phyloP scores from a whole-genome alignment of 2,329 filamentous ascomycete genomes.

The Rachicladosporium sp. region DNA sequence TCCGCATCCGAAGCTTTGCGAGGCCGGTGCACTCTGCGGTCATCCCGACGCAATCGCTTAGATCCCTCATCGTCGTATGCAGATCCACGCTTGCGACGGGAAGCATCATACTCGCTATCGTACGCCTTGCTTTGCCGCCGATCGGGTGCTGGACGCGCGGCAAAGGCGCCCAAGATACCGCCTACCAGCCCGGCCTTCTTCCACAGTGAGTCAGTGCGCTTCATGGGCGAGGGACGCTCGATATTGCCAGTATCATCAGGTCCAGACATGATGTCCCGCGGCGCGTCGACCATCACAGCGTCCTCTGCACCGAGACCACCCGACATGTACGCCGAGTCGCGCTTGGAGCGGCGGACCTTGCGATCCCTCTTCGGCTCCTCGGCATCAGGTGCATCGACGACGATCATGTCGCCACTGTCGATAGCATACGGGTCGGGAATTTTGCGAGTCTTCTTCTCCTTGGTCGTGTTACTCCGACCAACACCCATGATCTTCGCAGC shows the following conservation, averaged over 20 bases:
- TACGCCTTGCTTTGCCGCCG: constrained; percentile 20
- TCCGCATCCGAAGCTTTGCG: constrained; percentile 20
- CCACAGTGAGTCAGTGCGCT: constrained; percentile 45
- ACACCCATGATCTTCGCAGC: constrained; percentile 66
- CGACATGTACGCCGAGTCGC: constrained; percentile 26
- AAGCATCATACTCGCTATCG: constrained; percentile 22
- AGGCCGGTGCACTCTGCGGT: constrained; percentile 21
- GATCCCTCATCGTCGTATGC: constrained; percentile 22
- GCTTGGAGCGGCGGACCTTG: constrained; percentile 26
- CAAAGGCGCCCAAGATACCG: constrained; percentile 35
- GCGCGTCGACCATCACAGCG: constrained; percentile 28
- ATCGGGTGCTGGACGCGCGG: constrained; percentile 18
- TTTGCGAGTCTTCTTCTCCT: constrained; percentile 39
- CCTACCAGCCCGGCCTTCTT: constrained; percentile 45
- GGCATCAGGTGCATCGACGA: constrained; percentile 34
- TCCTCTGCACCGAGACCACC: constrained; percentile 29
- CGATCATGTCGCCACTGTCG: constrained; percentile 45
- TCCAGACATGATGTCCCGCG: constrained; percentile 31
- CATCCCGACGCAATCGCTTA: constrained; percentile 25
- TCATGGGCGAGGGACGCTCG: constrained; percentile 40
- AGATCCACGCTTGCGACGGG: constrained; percentile 21
- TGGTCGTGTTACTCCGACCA: constrained; percentile 31
- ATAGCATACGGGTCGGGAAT: constrained; percentile 49
- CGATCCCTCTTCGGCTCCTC: constrained; percentile 16
- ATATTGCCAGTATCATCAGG: constrained; percentile 41